phyloP scores from a whole-genome alignment of 257 asterid species.

The Cynanchum wilfordii region DNA sequence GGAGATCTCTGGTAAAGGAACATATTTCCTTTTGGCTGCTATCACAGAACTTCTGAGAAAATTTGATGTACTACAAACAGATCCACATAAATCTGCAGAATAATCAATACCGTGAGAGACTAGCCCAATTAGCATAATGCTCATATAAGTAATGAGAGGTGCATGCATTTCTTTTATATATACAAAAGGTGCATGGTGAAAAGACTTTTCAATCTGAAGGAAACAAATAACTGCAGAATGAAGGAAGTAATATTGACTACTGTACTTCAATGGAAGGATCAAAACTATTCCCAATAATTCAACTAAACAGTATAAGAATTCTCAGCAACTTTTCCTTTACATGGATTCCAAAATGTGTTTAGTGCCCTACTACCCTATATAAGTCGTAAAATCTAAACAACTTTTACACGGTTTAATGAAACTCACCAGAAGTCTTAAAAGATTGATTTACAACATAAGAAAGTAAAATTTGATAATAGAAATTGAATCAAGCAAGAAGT shows the following conservation, averaged over 20 bases:
- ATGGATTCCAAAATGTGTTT: neutral
- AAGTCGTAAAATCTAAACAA: neutral
- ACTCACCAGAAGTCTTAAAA: neutral
- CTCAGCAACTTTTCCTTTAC: neutral
- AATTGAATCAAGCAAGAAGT: neutral
- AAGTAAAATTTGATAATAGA: neutral
- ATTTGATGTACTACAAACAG: constrained; percentile 26
- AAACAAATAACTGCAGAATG: neutral
- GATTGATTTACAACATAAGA: neutral
- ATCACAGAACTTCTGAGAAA: constrained; percentile 29
- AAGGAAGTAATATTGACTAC: neutral
- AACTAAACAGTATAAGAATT: neutral
- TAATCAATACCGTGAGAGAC: constrained; percentile 16
- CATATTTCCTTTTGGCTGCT: constrained; percentile 39
- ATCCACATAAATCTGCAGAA: constrained; percentile 47
- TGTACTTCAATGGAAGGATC: neutral
- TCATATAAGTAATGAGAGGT: neutral
- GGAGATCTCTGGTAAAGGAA: constrained; percentile 53
- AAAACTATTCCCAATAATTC: neutral
- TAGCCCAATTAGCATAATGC: neutral
- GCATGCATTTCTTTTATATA: neutral
- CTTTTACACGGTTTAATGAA: neutral
- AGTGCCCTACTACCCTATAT: neutral
- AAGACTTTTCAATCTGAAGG: neutral
- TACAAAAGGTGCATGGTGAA: neutral